phyloP scores from a whole-genome alignment of 1,139 yeast genomes.

The Pichia sp. region DNA sequence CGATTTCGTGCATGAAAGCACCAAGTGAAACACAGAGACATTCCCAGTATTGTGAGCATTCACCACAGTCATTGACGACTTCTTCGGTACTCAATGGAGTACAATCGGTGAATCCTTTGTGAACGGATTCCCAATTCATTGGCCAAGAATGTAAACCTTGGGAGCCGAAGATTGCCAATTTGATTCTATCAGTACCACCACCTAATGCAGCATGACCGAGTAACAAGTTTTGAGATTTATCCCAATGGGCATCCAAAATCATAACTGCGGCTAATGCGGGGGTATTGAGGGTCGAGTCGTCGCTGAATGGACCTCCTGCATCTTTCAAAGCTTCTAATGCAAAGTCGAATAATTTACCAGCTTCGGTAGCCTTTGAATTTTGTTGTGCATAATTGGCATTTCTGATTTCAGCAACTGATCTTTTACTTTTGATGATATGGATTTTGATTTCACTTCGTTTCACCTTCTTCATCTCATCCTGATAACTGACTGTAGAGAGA shows the following conservation, averaged over 20 bases:
- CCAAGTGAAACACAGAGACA: conserved; percentile 85
- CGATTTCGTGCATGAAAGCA: conserved; percentile 94
- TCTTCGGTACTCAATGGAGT: conserved; percentile 60
- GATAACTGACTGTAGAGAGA: conserved; percentile 47
- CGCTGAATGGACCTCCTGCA: conserved; percentile 55
- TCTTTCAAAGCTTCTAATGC: conserved; percentile 69
- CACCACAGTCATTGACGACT: conserved; percentile 85
- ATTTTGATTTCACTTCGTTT: conserved; percentile 68
- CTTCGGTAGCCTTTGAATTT: conserved; percentile 64
- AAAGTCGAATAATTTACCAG: conserved; percentile 75
- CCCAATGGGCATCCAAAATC: conserved; percentile 86
- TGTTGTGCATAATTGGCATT: conserved; percentile 88
- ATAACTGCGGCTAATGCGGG: conserved; percentile 83
- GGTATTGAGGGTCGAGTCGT: conserved; percentile 36
- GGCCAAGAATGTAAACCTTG: conserved; percentile 96
- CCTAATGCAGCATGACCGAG: conserved; percentile 94
- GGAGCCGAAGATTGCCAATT: conserved; percentile 89
- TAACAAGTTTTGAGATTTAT: conserved; percentile 54
- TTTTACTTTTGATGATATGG: conserved; percentile 68
- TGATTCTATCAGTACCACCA: conserved; percentile 71
- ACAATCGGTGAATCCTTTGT: conserved; percentile 67
- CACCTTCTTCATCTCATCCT: conserved; percentile 35
- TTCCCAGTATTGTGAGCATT: conserved; percentile 91
- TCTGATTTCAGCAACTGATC: conserved; percentile 67
- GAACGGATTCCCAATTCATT: conserved; percentile 63